These are phyloP conservation scores for Colletotrichum viniferum DNA, from an alignment of 2,329 filamentous ascomycete genomes.

Conservation along the genomic window DNA sequence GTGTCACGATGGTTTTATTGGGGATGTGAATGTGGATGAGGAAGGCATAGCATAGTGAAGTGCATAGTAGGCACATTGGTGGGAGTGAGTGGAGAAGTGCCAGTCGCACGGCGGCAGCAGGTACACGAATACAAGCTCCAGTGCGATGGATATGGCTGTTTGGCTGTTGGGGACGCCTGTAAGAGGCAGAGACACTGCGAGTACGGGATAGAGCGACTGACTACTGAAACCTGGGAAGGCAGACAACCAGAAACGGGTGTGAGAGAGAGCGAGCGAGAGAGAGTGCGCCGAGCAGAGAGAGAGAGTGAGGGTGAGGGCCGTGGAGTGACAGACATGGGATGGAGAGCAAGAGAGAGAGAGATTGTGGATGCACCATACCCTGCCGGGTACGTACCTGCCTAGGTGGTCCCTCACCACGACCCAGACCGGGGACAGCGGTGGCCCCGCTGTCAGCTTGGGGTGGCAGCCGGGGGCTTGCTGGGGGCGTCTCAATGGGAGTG, in stretches of 20 bases:
- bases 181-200: constrained; percentile 7
- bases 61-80: not conserved
- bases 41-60: not conserved
- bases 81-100: not conserved
- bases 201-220: constrained; percentile 2
- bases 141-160: not conserved
- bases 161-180: not conserved
- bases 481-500: constrained; percentile 10
- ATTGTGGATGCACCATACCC: constrained; percentile 4
- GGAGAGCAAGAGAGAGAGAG: not conserved
- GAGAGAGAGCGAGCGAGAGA: not conserved
- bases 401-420: not conserved
- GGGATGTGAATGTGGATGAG: not conserved
- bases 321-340: constrained; percentile 18
- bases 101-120: not conserved
- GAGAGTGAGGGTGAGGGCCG: not conserved
- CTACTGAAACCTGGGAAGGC: not conserved
- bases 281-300: not conserved
- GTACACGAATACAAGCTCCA: not conserved
- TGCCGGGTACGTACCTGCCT: not conserved
- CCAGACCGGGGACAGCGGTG: constrained; percentile 7
- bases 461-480: not conserved
- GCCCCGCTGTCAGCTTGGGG: not conserved
- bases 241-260: not conserved
- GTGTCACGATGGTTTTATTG: constrained; percentile 22